Base-by-base conservation (phyloP, 257 asterid species). In the Primulina eburnea region DNA sequence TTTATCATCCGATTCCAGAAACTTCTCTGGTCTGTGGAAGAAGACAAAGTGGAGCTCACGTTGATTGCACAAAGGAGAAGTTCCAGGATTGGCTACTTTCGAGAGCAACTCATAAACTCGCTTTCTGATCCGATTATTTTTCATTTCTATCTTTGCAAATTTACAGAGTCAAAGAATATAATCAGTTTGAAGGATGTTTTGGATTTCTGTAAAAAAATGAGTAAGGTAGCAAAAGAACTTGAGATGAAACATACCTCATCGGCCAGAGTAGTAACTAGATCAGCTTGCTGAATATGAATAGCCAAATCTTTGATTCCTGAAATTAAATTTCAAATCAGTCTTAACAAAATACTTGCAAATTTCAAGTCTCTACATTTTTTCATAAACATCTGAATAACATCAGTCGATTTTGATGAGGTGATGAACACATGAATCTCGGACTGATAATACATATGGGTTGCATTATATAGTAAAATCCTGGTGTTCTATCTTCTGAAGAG, bases 11-110 rank as follows among this genome's bases (percentile, higher is more conserved):
- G 88, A 83, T 71, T 84, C 91, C 38, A 86, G 75, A 80, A 93
- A 90, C 77, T 76, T 86, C 60, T 86, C 91, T 30, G 99, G 97
- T 78, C 79, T 89, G 73, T 43, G 90, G 76, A 90, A 90, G 91
- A 90, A 93, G 75, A 86, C 84, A 77, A 93, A 93, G 73, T 90
- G 96, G 73, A 93, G 92, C 68, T 93, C 96, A 14, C 86, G 90
- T 75, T 82, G 82, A 77, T 82, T 72, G 6, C 80, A 68, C 76
- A 71, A 33, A 56, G 77, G 70, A 76, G 81, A 70, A 73, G 30
- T 63, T 55, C 78, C 86, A 9, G 82, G 75, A 17, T 76, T 67
- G 60, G 79, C 95, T 64, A 95, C 96, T 78, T 83, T 90, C 10
- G 96, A 84, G 64, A 90, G 90, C 86, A 90, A 78, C 76, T 93